Percentiles rank a stretch among this genome's conserved stretches.
phyloP scores from a whole-genome alignment of 495 filamentous ascomycete species.

The Neurospora sp. region DNA sequence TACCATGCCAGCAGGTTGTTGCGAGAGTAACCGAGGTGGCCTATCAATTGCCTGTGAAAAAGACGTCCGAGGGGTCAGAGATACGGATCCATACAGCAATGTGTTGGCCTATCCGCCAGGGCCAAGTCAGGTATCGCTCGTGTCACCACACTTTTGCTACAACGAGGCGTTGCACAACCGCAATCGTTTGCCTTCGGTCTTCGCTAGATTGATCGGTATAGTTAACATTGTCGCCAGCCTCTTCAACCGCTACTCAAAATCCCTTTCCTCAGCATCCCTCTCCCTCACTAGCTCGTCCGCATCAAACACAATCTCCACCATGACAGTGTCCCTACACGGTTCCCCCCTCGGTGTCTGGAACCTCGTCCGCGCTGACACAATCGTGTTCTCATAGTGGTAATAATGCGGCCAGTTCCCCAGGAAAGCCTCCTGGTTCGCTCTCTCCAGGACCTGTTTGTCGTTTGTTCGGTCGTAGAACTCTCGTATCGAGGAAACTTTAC shows the following conservation, averaged over 20 bases:
- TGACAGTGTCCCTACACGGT: constrained; percentile 7
- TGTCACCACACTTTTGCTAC: no score
- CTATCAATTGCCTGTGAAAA: no score
- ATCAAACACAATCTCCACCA: constrained; percentile 16
- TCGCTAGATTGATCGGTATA: no score
- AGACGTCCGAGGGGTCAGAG: no score
- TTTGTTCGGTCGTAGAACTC: not conserved
- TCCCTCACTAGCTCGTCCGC: constrained; percentile 1
- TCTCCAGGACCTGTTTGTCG: not conserved
- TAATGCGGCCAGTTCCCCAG: not conserved
- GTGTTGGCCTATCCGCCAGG: no score
- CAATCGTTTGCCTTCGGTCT: no score
- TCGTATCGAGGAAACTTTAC: not conserved
- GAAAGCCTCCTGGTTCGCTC: not conserved
- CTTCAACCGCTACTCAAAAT: not conserved
- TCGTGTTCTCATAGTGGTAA: constrained; percentile 5
- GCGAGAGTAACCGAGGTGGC: no score
- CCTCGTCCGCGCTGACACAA: constrained; percentile 10
- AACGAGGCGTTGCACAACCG: no score
- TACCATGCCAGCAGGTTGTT: no score
- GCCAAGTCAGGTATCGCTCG: no score
- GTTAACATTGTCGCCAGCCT: no score
- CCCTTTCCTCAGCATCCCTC: not conserved
- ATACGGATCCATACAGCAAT: no score
- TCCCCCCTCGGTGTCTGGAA: constrained; percentile 6